Base-by-base conservation (phyloP, 2,329 filamentous ascomycete genomes). In the Phaeoacremonium minimum region DNA sequence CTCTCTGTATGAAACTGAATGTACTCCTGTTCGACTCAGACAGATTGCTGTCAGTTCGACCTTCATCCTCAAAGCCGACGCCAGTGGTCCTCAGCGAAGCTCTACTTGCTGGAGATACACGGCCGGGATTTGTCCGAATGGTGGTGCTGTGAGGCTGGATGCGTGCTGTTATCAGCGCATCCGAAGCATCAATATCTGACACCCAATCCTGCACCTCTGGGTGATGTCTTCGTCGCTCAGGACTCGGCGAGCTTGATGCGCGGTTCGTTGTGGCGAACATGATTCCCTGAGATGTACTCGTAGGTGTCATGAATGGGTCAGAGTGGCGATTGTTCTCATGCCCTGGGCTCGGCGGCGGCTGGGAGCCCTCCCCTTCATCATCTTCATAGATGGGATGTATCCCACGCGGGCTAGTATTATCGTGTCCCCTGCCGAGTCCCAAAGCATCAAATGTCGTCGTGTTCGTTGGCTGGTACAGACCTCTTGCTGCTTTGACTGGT, bases 361-460 rank as follows among this genome's bases (percentile, higher is more conserved):
- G 43, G 35, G 36, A 56, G 41, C 29, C 46, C 44, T 67, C 70
- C 19, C 77, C 73, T 44, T 79, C 75, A 28, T 76, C 75, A 7
- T 72, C 74, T 44, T 80, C 75, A 45, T 75, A 67, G 41, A 80
- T 80, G 1, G 75, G 75, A 43, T 77, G 72, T 43, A 80, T 79
- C 3, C 56, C 60, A 4, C 66, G 66, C 0, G 64, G 52, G 37
- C 43, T 14, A 18, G 18, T 17, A 4, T 14, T 5, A 18, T 38
- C 37, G 19, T 17, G 38, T 26, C 26, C 36, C 20, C 46, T 38
- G 37, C 42, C 40, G n/a, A n/a, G n/a, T n/a, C n/a, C n/a, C n/a
- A n/a, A n/a, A n/a, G n/a, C n/a, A n/a, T n/a, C 55, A 33, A 57
- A 59, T 5, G 45, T 46, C 17, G 38, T 45, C 13, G 48, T 45